Base-by-base conservation (phyloP, 495 filamentous ascomycete species). In the Penicillium argentinense region DNA sequence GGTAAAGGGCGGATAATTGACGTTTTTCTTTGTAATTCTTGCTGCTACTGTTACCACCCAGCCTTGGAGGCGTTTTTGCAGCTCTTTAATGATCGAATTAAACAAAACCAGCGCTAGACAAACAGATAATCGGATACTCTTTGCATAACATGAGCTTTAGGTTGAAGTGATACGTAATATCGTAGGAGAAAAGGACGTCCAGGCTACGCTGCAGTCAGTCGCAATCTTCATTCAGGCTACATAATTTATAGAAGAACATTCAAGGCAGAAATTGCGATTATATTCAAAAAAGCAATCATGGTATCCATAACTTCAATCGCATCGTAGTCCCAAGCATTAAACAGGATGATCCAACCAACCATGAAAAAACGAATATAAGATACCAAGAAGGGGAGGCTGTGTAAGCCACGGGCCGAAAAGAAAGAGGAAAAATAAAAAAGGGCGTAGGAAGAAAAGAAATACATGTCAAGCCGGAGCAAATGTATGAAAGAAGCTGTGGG, bases 241-340 rank as follows among this genome's bases (percentile, higher is more conserved):
- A n/a, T n/a, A n/a, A n/a, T n/a, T n/a, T 26, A 26, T 11, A 26
- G 25, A 11, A 26, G 25, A 26, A 5, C 25, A 26, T 26, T 5
- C 25, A 26, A 26, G 25, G 5, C 11, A 5, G 25, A 26, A 26
- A 34, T 33, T 42, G 27, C 33, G 5, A 29, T 34, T 38, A 25
- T 24, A 39, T 21, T 42, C 4, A 51, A 44, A 42, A 43, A 40
- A 47, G 63, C 64, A 50, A 47, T 65, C 64, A 50, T 64, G 52
- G 56, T 62, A 63, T 57, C 53, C 51, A 54, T 64, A 59, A 51
- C 49, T 54, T 59, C 46, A 45, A 36, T 54, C 54, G 44, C 51
- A 54, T 62, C 52, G 47, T 47, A 44, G 33, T 56, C 23, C 48
- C 48, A 53, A 57, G 44, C 49, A 51, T 49, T 46, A 60, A 59